Base-by-base conservation (phyloP, 2,329 filamentous ascomycete species). In the Xylaria sp. region DNA sequence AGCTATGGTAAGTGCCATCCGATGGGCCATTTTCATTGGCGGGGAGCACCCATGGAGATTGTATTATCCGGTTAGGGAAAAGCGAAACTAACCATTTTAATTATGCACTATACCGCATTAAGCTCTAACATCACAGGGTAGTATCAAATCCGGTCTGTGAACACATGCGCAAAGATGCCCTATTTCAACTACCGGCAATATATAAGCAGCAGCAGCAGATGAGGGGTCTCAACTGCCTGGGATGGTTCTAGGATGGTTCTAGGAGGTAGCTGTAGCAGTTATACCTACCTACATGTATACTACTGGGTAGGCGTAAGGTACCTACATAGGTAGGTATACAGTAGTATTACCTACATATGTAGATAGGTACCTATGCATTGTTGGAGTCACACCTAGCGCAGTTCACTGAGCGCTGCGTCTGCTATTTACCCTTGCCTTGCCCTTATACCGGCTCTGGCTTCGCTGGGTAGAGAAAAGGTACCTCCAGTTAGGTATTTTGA, bases 101-200 rank as follows among this genome's bases (percentile, higher is more conserved):
- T 59, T 48, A 57, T n/a, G 15, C 8, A 52, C 56, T 28, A 50
- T 39, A 28, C 51, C 12, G 20, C 9, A 23, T 48, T 28, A 56
- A 23, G 34, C 23, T 4, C 50, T 71, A 66, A 71, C 69, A 68
- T 70, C 69, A 70, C 65, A 56, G 12, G 55, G 34, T 66, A 48
- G 23, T 51, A 34, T 56, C 57, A 18, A 50, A 50, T 66, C 48
- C 51, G 25, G 46, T 18, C 46, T 48, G 23, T 18, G 18, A 18
- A n/a, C n/a, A 3, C n/a, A 54, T 54, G 25, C 25, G n/a, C 4
- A 18, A 55, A 10, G 52, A 32, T 46, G 15, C 39, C 15, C 1
- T 32, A 25, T 32, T 3, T 13, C 25, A 13, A 12, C 8, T 52
- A 32, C 50, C 13, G 18, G 15, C 41, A 25, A 12, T 51, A 51